Evolutionary conservation across 2,329 filamentous ascomycete species (phyloP), one percentile per base, ranked within the genome.

Genomic region (Paracoccidioides brasiliensis): DNA sequence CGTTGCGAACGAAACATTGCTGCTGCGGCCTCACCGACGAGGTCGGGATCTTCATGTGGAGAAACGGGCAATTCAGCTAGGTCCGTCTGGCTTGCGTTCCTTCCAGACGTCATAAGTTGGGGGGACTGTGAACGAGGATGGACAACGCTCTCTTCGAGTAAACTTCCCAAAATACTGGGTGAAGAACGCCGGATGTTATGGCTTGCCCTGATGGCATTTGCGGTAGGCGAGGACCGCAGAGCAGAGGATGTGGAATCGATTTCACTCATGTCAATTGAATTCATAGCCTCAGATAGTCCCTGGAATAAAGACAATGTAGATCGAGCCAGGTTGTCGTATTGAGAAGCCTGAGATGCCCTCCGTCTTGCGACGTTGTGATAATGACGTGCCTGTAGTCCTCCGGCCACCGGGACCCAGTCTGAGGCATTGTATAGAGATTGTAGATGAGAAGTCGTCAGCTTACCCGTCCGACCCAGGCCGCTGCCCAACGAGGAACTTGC

Each of bases 21-120:
- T 2, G 84, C 84, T 3, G 82, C 83, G 52, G 76, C 76, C 69
- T 85, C 82, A 38, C 84, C 84, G 1, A 86, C 84, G 8, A 86
- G 71, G 56, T 83, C 77, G 0, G 83, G 83, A 60, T 86, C 84
- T 68, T 87, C 84, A 15, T 83, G 73, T 2, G 81, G 82, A 5
- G 77, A 73, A 42, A 73, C 45, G 40, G 68, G 68, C 46, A 56
- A 42, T 12, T 46, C 30, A n/a, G 52, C 50, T 22, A 48, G 45
- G 41, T 48, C 38, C 61, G 62, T 28, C 43, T 33, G 52, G 10
- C 38, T 38, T 22, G 49, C 46, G 9, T 57, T 55, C 38, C 35
- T 53, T 6, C 44, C 35, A 4, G 53, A 15, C 32, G 22, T 3
- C 3, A 5, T 32, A 33, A 48, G 15, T 6, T 48, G 50, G 33